Evolutionary conservation across 345 rosid species (phyloP).

Genomic region (Noccaea caerulescens): DNA sequence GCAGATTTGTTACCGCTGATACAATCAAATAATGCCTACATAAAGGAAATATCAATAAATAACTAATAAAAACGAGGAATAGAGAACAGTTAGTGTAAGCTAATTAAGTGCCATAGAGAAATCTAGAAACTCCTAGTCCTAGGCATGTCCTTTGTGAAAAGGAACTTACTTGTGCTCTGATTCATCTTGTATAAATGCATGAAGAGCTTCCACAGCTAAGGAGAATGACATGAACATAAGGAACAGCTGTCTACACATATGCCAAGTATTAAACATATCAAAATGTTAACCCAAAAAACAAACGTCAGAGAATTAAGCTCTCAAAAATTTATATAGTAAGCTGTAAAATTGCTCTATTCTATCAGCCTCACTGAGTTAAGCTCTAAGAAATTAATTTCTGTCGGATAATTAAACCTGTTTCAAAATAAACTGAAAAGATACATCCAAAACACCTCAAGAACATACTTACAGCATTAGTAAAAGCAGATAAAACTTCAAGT

Average conservation of each 20-base stretch:
- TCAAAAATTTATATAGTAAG: too few relatives aligned
- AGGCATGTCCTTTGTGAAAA: conserved; percentile 8
- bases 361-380: conserved; percentile 16
- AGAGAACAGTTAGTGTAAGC: conserved; percentile 2
- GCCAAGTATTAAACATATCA: conserved; percentile 57
- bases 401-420: background rate
- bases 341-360: conserved; percentile 13
- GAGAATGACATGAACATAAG: conserved; percentile 99
- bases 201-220: conserved; percentile 97
- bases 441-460: conserved; percentile 24
- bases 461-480: conserved; percentile 94
- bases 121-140: conserved; percentile 5
- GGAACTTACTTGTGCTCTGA: conserved; percentile 93
- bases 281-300: conserved; percentile 48
- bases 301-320: background rate
- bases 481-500: conserved; percentile 91
- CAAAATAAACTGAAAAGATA: conserved; percentile 16
- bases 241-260: conserved; percentile 97
- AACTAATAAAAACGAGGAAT: conserved; percentile 2
- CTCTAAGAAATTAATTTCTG: background rate
- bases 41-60: conserved; percentile 22
- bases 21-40: conserved; percentile 97
- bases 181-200: conserved; percentile 98
- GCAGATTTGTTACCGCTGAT: conserved; percentile 91
- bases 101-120: conserved; percentile 3